Evolutionary conservation across 371 early-diverging fungal species (phyloP).

Genomic region (Smittium mucronatum): DNA sequence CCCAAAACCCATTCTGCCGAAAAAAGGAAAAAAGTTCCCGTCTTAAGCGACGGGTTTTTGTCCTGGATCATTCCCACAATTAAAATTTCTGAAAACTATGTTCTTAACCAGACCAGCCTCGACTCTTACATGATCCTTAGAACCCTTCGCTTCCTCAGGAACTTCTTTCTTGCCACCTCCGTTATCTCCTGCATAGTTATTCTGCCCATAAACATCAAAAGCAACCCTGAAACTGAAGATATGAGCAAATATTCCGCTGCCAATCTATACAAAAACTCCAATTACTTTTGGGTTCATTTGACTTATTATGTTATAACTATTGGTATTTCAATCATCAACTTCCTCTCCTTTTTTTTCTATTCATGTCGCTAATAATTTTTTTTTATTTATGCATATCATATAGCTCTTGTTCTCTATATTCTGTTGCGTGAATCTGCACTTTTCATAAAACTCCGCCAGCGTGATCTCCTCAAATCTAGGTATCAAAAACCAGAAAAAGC

Average conservation of each 20-base stretch:
- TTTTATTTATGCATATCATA: background rate
- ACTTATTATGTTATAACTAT: conserved; percentile 38
- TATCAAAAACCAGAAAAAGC: conserved; percentile 32
- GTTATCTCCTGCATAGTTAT: conserved; percentile 47
- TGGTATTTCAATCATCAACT: background rate
- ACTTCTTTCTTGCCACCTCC: conserved; percentile 41
- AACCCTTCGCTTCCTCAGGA: conserved; percentile 47
- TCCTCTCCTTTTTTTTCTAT: background rate
- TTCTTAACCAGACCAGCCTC: conserved; percentile 49
- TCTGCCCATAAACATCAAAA: conserved; percentile 47
- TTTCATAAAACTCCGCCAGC: conserved; percentile 53
- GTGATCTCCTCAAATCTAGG: conserved; percentile 44
- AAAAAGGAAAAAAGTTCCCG: conserved; percentile 47
- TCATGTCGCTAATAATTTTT: background rate
- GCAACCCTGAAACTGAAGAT: conserved; percentile 31
- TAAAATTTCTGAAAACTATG: conserved; percentile 39
- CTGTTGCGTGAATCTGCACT: conserved; percentile 46
- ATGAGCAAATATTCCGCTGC: conserved; percentile 46
- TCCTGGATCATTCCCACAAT: conserved; percentile 48
- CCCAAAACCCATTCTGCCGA: conserved; percentile 53
- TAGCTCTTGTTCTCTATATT: conserved; percentile 35
- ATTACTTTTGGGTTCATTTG: conserved; percentile 56
- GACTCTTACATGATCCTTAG: conserved; percentile 70
- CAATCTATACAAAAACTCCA: conserved; percentile 37
- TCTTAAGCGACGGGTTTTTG: conserved; percentile 37